Evolutionary conservation across 805 yeast species (phyloP), one percentile per base, ranked within the genome.

Genomic region (Lachancea meyersii): DNA sequence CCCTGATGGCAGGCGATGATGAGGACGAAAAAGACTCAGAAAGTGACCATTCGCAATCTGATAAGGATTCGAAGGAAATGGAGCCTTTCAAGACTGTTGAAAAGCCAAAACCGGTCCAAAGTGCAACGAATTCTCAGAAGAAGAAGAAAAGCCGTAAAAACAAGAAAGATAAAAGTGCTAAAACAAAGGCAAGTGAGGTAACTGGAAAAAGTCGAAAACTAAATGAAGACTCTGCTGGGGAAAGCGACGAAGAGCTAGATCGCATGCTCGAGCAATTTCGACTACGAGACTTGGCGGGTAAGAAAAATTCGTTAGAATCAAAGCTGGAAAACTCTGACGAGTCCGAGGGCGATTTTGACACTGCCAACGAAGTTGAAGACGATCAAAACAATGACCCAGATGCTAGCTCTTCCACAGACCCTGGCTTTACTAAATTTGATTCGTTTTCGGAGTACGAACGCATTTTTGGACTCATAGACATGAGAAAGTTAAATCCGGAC

Each of bases 401-500:
- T 24, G 7, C 11, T 5, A 48, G 13, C 21, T 14, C 30, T 6
- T 20, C 33, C 37, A n/a, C 28, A 9, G 65, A 62, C 43, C 44
- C 48, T 14, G 51, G 55, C 2, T 60, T 60, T 35, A 44, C 56
- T 2, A 48, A 48, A 19, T 58, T 43, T 53, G 27, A 47, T 48
- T 26, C 43, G 39, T 35, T 44, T 41, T 36, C 47, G 39, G 38
- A 40, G 49, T 19, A 35, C 21, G 20, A n/a, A 14, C 40, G 31
- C 32, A 18, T 40, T 9, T 59, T 57, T 40, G 56, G 55, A 26
- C 48, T 49, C 23, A 40, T 42, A 8, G 64, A 60, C 45, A 52
- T 59, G 44, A 61, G 71, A 3, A 72, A 73, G 44, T 65, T 86
- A 35, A 91, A 86, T 56, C 83, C 91, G 1, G 94, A 86, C 53